Base-by-base conservation (phyloP, 345 rosid species). In the Firmiana major region DNA sequence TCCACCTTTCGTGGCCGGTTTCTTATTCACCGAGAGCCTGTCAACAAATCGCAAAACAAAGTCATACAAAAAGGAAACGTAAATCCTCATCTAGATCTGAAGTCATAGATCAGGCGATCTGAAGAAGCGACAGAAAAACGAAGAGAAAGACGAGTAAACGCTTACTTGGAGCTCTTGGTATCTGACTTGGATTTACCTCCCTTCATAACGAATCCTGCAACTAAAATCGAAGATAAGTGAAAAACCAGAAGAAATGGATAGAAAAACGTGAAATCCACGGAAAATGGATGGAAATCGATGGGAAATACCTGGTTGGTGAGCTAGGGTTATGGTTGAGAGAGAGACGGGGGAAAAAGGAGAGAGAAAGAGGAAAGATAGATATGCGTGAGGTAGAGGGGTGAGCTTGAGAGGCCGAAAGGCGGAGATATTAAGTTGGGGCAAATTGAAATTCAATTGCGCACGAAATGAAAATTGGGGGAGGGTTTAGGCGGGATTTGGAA, bases 401-500 rank as follows among this genome's bases (percentile, higher is more conserved):
- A 3, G 71, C 0, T 0, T 1, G 66, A 1, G 40, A 36, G 13
- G 69, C 42, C 49, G 65, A 63, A 69, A 66, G 86, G 75, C 74
- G 87, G 89, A 88, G 90, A 83, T 87, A 85, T 86, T 86, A 79
- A 79, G 84, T 74, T 63, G 51, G 51, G 81, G 78, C 55, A 88
- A 92, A 91, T 89, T 87, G 87, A 91, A 92, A 87, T 88, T 88
- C 88, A 88, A 90, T 92, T 88, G 87, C 89, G 87, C 79, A 83
- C 83, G 89, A 87, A 91, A 90, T 86, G 92, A 85, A 86, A 82
- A 78, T 68, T 68, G 78, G 79, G 74, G 92, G 6, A 5, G 40
- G 93, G 91, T 92, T 91, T 90, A 84, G 89, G 95, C 93, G 97
- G 95, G 95, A 88, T 90, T 88, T 88, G 81, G 81, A 78, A 85